These are phyloP conservation scores for Xylaria hypoxylon DNA, from an alignment of 2,329 filamentous ascomycete species.

Conservation along the genomic window DNA sequence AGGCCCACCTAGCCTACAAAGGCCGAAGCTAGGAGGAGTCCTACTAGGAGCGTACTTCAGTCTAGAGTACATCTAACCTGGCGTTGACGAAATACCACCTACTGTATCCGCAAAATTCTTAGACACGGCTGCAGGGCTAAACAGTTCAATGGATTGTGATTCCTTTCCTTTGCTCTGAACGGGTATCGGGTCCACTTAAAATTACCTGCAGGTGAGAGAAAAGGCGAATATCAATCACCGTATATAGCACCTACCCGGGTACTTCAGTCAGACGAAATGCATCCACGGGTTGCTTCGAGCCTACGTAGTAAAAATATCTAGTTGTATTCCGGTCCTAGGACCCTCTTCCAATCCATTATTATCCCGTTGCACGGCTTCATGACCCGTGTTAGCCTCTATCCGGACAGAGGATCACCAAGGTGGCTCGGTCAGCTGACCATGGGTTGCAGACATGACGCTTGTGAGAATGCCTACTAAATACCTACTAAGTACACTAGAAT, in stretches of 20 bases:
- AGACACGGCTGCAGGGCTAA: constrained; percentile 5
- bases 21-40: constrained; percentile 11
- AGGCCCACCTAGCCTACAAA: constrained; percentile 7
- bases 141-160: not conserved
- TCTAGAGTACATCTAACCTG: constrained; percentile 18
- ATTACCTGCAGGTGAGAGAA: constrained; percentile 3
- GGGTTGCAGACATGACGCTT: constrained; percentile 17
- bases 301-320: constrained; percentile 14
- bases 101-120: constrained; percentile 1
- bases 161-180: constrained; percentile 4
- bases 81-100: constrained; percentile 11
- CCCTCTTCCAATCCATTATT: constrained; percentile 1
- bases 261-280: constrained; percentile 14
- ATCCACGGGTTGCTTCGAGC: constrained; percentile 8
- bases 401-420: constrained; percentile 15
- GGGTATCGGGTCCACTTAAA: not conserved
- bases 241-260: not conserved
- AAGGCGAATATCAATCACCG: constrained; percentile 5
- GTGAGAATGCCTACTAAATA: constrained; percentile 5
- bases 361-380: constrained; percentile 8
- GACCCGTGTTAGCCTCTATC: constrained; percentile 8
- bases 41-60: not conserved
- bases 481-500: too few species aligned
- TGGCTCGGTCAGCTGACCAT: constrained; percentile 25
- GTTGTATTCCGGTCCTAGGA: too few species aligned